These are phyloP conservation scores for Pyrenophora seminiperda DNA, from an alignment of 2,329 filamentous ascomycete species.

Conservation along the genomic window DNA sequence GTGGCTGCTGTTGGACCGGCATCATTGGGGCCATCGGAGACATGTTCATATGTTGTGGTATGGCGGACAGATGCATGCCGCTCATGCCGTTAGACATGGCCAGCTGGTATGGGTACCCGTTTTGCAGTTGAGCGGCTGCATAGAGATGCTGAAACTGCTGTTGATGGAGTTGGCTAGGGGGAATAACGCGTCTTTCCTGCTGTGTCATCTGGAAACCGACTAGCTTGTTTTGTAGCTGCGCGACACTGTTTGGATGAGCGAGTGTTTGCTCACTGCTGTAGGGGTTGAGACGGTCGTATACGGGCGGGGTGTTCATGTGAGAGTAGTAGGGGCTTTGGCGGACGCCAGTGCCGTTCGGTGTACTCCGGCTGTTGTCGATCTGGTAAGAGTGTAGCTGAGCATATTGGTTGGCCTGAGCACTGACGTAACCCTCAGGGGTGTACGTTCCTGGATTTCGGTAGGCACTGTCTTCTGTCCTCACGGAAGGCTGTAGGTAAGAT, in stretches of 20 bases:
- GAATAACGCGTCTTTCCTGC: conserved; percentile 45
- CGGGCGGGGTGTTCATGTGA: conserved; percentile 51
- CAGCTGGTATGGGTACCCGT: conserved; percentile 45
- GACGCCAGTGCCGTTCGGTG: conserved; percentile 51
- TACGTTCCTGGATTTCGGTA: conserved; percentile 36
- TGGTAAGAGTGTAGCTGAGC: conserved; percentile 49
- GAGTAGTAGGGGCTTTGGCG: conserved; percentile 56
- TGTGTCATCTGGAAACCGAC: conserved; percentile 54
- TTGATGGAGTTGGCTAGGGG: conserved; percentile 40
- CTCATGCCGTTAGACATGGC: conserved; percentile 45
- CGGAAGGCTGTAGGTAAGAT: conserved; percentile 29
- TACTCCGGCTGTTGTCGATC: conserved; percentile 50
- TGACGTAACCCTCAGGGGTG: conserved; percentile 45
- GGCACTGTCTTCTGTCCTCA: conserved; percentile 25
- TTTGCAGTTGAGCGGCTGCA: conserved; percentile 44
- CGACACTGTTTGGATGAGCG: conserved; percentile 52
- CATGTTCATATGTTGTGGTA: conserved; percentile 44
- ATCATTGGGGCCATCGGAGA: conserved; percentile 45
- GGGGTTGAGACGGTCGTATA: conserved; percentile 51
- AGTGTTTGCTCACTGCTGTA: conserved; percentile 50
- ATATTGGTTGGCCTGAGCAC: conserved; percentile 40
- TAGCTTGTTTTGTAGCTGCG: conserved; percentile 56
- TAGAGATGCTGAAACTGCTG: conserved; percentile 44
- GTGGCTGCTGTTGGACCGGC: conserved; percentile 47
- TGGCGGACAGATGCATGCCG: conserved; percentile 42